Percentiles rank a stretch among this genome's conserved stretches.
phyloP scores from a whole-genome alignment of 2,329 filamentous ascomycete genomes.

The Ophiostoma australiae region DNA sequence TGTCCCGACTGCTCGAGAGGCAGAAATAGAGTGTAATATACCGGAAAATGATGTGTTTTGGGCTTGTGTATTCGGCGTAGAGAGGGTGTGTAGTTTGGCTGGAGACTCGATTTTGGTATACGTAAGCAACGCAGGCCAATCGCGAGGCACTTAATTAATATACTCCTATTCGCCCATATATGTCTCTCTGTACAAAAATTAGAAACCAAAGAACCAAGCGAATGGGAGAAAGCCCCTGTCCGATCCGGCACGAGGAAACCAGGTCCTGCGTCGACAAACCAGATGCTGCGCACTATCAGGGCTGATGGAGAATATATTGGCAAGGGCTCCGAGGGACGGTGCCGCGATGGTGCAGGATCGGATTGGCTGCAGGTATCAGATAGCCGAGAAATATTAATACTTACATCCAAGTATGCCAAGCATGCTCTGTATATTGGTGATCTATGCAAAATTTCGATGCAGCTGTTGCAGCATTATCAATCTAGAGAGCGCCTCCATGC shows the following conservation, averaged over 20 bases:
- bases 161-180: background rate
- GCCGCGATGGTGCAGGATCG: background rate
- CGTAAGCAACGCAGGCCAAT: background rate
- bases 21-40: background rate
- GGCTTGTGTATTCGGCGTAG: slow-evolving; percentile 6
- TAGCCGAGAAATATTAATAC: background rate
- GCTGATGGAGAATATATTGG: background rate
- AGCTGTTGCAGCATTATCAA: background rate
- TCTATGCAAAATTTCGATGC: background rate
- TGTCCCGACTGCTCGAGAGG: background rate
- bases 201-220: background rate
- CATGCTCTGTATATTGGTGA: background rate
- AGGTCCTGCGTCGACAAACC: slow-evolving; percentile 1
- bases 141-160: background rate
- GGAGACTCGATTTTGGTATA: background rate
- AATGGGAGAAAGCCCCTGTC: slow-evolving; percentile 3
- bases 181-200: background rate
- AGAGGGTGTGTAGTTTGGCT: background rate
- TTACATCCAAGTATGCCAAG: background rate
- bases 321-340: background rate
- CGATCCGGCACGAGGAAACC: background rate
- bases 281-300: background rate
- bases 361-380: background rate
- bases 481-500: slow-evolving; percentile 22
- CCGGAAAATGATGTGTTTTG: background rate